These are phyloP conservation scores for Cercospora sp. DNA, from an alignment of 2,329 filamentous ascomycete species.

Conservation along the genomic window DNA sequence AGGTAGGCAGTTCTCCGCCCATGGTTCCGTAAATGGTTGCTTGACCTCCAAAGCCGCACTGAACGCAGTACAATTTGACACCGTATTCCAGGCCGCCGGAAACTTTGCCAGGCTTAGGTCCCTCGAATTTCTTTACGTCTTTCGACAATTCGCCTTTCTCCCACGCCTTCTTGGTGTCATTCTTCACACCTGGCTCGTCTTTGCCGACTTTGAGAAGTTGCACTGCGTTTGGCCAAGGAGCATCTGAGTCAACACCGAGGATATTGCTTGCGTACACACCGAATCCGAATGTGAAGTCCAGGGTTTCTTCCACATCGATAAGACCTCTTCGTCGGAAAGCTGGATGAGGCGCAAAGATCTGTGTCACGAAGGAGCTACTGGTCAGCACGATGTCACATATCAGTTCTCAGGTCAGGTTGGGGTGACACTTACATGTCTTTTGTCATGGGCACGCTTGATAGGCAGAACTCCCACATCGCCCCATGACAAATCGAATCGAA, in stretches of 20 bases:
- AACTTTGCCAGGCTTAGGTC: background rate
- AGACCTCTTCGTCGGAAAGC: background rate
- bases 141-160: background rate
- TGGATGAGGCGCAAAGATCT: background rate
- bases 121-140: background rate
- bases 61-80: background rate
- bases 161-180: background rate
- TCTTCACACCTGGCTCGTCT: background rate
- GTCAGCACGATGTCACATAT: background rate
- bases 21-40: background rate
- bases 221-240: background rate
- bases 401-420: background rate
- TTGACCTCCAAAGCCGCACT: background rate
- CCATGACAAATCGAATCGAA: background rate
- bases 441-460: background rate
- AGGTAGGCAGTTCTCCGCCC: background rate
- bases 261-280: background rate
- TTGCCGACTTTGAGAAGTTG: background rate
- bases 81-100: background rate
- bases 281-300: background rate
- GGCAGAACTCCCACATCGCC: background rate
- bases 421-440: background rate
- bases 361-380: background rate
- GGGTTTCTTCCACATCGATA: background rate
- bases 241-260: background rate